Conservation (phyloP, 2,329 filamentous ascomycete genomes). For the Aureobasidium lini region DNA sequence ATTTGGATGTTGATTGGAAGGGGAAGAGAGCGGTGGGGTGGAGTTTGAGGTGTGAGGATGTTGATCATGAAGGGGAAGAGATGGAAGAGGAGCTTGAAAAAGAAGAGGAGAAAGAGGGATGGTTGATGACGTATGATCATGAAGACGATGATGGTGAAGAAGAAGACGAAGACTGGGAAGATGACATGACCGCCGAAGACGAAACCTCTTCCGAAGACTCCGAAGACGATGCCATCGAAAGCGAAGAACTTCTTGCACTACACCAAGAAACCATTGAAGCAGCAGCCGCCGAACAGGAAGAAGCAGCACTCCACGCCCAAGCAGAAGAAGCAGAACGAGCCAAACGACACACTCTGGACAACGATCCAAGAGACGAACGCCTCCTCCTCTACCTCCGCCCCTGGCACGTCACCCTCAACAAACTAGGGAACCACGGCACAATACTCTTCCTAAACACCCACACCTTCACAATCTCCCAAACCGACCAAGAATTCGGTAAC, state of each 20-base stretch:
- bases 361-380: neutral
- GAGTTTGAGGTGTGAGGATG: neutral
- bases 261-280: neutral
- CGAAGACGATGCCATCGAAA: neutral
- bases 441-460: slow-evolving; percentile 10
- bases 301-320: neutral
- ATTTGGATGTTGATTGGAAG: neutral
- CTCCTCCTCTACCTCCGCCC: slow-evolving; percentile 6
- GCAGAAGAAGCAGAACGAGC: neutral
- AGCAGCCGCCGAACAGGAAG: too few relatives aligned
- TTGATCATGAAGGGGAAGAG: neutral
- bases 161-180: neutral
- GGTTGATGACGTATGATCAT: neutral
- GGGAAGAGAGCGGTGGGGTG: neutral
- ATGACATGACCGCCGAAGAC: neutral
- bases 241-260: neutral
- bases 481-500: neutral
- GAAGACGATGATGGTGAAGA: slow-evolving; percentile 1
- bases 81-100: neutral
- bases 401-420: slow-evolving; percentile 8
- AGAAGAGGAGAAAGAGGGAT: neutral
- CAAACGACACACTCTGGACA: neutral
- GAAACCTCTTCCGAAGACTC: neutral
- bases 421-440: slow-evolving; percentile 9
- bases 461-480: neutral